Evolutionary conservation across 768 basidiomycete genomes (phyloP), one percentile per base, ranked within the genome.

Genomic region (Lactarius trivialis): DNA sequence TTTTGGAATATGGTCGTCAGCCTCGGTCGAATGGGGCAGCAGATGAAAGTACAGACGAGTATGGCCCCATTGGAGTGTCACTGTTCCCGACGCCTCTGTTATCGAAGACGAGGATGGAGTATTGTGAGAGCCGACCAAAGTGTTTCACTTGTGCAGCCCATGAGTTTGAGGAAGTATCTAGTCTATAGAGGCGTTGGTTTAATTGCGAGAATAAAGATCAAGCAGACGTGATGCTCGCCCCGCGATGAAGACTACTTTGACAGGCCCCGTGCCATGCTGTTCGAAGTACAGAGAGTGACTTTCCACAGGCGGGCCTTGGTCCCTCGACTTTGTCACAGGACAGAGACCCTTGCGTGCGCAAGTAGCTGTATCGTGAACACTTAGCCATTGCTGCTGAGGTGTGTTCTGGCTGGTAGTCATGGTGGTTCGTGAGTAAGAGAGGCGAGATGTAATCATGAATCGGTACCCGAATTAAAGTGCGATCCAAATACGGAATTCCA

Each of bases 11-110:
- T 56, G 56, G 48, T 14, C 26, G 24, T 36, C 32, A 55, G 41
- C 39, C n/a, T 11, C 19, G 45, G 32, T 24, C n/a, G 7, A 58
- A 17, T 26, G 33, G 17, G 33, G 7, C 12, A 17, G 4, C 28
- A 77, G 28, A 37, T 15, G 7, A 33, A 34, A 26, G 33, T 4
- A 63, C 82, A 61, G 69, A 91, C 89, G 86, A 80, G 73, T 92
- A 93, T 1, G 89, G 89, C 1, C 91, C 91, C 49, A 76, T 73
- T 0, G 91, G 91, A 45, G 82, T 77, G 5, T 79, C 82, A 33
- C 86, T 89, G 71, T 89, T 81, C 7, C 91, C 91, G 6, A 89
- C 89, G 1, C 91, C 91, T 37, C 91, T 81, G 71, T 93, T 93
- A 73, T 93, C 91, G 69, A 93, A 91, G 5, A 90, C 88, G 2